Evolutionary conservation across 2,329 filamentous ascomycete genomes (phyloP).

Genomic region (Penicillium sp.): DNA sequence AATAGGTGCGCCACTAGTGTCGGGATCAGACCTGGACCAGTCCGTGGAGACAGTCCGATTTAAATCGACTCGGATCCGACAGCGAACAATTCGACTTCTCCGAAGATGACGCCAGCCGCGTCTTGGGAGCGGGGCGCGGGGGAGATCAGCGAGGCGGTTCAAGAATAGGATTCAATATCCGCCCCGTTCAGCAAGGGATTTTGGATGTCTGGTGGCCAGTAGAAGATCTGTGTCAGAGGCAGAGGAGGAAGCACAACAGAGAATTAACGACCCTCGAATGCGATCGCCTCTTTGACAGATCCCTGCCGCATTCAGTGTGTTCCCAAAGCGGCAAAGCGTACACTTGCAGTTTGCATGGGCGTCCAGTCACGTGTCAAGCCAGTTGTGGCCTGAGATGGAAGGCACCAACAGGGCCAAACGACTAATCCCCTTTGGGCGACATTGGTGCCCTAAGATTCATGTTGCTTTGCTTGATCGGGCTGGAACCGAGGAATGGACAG

Average conservation of each 20-base stretch:
- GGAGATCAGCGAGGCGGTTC: constrained; percentile 5
- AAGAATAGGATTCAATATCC: neutral
- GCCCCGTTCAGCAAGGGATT: neutral
- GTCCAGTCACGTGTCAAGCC: too few species aligned
- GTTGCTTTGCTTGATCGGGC: too few species aligned
- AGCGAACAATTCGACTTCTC: constrained; percentile 3
- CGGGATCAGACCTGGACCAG: constrained; percentile 3
- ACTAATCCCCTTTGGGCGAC: too few species aligned
- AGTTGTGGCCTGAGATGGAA: too few species aligned
- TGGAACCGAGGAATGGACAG: too few species aligned
- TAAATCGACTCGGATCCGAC: constrained; percentile 1
- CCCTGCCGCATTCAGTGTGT: neutral
- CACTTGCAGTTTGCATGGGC: too few species aligned
- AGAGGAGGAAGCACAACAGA: neutral
- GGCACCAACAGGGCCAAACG: too few species aligned
- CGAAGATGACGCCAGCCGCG: constrained; percentile 15
- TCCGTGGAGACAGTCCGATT: constrained; percentile 9
- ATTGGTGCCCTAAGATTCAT: too few species aligned
- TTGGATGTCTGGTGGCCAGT: neutral
- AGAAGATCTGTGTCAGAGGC: constrained; percentile 4
- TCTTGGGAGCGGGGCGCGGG: constrained; percentile 12
- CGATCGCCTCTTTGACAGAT: neutral
- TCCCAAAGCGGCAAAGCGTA: too few species aligned
- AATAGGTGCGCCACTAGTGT: neutral
- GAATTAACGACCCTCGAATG: neutral